Conservation (phyloP, 2,329 filamentous ascomycete species). For the Fusarium napiforme region DNA sequence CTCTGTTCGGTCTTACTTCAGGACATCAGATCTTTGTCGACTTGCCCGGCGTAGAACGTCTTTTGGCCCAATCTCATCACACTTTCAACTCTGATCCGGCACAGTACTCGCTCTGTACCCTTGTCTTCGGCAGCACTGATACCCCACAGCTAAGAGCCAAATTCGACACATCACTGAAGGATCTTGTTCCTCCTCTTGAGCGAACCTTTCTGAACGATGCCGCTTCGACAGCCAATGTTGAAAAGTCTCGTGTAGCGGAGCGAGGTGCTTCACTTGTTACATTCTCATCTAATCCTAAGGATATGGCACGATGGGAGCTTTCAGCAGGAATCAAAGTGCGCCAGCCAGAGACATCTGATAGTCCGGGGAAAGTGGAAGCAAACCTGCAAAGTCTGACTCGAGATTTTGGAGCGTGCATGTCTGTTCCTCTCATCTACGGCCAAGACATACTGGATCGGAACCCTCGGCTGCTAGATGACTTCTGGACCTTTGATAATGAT, state of each 20-base stretch:
- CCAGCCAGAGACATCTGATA: not conserved
- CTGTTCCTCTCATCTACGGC: constrained; percentile 38
- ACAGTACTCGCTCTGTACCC: constrained; percentile 23
- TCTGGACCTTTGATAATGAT: constrained; percentile 41
- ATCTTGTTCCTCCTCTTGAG: constrained; percentile 26
- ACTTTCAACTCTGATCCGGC: constrained; percentile 11
- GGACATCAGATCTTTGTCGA: constrained; percentile 30
- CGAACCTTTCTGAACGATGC: constrained; percentile 36
- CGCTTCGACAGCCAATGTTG: constrained; percentile 31
- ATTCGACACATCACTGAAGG: constrained; percentile 5
- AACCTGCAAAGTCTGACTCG: constrained; percentile 22
- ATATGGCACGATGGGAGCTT: constrained; percentile 33
- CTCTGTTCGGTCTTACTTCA: constrained; percentile 36
- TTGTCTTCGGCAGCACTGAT: constrained; percentile 29
- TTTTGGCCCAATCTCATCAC: constrained; percentile 27
- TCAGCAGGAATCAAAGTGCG: constrained; percentile 20
- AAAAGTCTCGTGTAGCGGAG: constrained; percentile 17
- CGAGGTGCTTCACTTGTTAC: constrained; percentile 29
- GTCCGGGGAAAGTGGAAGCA: not conserved
- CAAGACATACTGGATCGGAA: constrained; percentile 33
- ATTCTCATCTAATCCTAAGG: constrained; percentile 9
- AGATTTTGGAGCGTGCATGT: constrained; percentile 41
- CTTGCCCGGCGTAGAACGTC: constrained; percentile 26
- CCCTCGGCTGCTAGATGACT: constrained; percentile 27
- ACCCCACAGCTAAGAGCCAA: constrained; percentile 13